These are phyloP conservation scores for Solanum pinnatisectum DNA, from an alignment of 257 asterid genomes.

Conservation along the genomic window DNA sequence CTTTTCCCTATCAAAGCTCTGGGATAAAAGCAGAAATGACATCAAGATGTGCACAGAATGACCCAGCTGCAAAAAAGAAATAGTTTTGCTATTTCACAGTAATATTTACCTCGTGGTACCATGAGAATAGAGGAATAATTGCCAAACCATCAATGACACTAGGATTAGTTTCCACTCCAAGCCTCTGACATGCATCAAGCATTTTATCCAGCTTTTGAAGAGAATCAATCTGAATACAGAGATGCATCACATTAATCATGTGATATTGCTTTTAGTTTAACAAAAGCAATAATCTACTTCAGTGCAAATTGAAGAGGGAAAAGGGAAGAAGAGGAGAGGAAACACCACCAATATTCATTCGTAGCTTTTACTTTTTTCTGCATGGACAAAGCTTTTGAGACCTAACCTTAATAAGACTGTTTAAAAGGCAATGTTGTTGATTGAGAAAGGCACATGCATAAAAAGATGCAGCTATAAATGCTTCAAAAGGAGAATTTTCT, in stretches of 20 bases:
- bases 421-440: neutral
- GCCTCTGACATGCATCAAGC: slow-evolving; percentile 41
- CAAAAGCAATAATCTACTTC: neutral
- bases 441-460: neutral
- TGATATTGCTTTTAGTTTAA: neutral
- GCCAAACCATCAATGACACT: slow-evolving; percentile 53
- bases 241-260: neutral
- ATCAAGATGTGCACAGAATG: neutral
- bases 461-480: neutral
- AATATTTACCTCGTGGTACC: slow-evolving; percentile 81
- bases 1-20: slow-evolving; percentile 83
- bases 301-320: neutral
- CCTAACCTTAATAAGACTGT: neutral
- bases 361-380: neutral
- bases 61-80: slow-evolving; percentile 2
- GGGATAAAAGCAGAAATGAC: slow-evolving; percentile 7
- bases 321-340: neutral
- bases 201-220: slow-evolving; percentile 67
- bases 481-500: neutral
- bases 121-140: slow-evolving; percentile 63
- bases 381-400: neutral
- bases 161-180: slow-evolving; percentile 75
- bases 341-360: neutral
- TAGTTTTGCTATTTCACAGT: neutral
- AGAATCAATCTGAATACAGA: slow-evolving; percentile 40